These are phyloP conservation scores for Cutaneotrichosporon cutaneum DNA, from an alignment of 1,284 basidiomycete genomes.

Conservation along the genomic window DNA sequence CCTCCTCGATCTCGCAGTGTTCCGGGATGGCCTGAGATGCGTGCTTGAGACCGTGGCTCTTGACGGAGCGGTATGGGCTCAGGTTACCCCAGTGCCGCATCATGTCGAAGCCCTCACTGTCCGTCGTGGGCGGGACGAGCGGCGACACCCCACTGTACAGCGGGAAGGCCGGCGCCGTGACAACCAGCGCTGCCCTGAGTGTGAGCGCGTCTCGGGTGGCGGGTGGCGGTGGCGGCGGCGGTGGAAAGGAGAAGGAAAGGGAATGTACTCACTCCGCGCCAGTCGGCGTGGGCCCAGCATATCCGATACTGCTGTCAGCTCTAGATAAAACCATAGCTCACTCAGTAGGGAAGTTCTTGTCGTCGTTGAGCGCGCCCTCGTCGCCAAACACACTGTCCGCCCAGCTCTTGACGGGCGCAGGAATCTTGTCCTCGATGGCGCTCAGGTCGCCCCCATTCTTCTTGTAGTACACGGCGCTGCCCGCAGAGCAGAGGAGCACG, in stretches of 20 bases:
- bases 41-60: conserved; percentile 54
- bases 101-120: conserved; percentile 45
- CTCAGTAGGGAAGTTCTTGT: conserved; percentile 48
- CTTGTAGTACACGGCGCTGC: conserved; percentile 32
- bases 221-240: not conserved
- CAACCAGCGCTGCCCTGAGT: conserved; percentile 63
- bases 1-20: conserved; percentile 48
- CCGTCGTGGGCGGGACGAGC: conserved; percentile 56
- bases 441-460: conserved; percentile 36
- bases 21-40: conserved; percentile 48
- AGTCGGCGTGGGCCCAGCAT: conserved; percentile 77
- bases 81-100: conserved; percentile 56
- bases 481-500: conserved; percentile 28
- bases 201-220: conserved; percentile 11
- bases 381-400: conserved; percentile 30
- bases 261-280: conserved; percentile 63
- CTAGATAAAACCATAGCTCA: conserved; percentile 24
- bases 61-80: conserved; percentile 53
- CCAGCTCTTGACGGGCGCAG: conserved; percentile 34
- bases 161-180: conserved; percentile 73
- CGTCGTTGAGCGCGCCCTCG: conserved; percentile 20
- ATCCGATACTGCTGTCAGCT: conserved; percentile 61
- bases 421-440: conserved; percentile 34
- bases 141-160: conserved; percentile 68
- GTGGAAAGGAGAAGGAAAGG: not conserved